Percentiles rank a stretch among this genome's conserved stretches.
Evolutionary conservation across 2,329 filamentous ascomycete genomes (phyloP).

Genomic region (Diplocarpon mali): DNA sequence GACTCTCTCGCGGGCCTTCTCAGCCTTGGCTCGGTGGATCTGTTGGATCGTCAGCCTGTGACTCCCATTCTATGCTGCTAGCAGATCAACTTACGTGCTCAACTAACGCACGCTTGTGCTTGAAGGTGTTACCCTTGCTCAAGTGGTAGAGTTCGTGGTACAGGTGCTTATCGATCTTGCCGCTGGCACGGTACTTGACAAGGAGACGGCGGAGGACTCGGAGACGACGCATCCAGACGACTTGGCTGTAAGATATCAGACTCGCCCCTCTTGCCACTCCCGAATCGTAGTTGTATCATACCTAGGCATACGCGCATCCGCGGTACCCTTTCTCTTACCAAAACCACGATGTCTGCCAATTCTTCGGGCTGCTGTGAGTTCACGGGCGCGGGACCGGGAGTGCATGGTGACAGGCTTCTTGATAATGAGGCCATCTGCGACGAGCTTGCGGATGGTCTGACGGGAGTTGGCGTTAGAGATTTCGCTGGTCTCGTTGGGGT

Average conservation of each 20-base stretch:
- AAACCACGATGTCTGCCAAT: slow-evolving; percentile 97
- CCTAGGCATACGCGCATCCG: slow-evolving; percentile 98
- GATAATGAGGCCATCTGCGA: slow-evolving; percentile 99
- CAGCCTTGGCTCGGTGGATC: slow-evolving; percentile 99
- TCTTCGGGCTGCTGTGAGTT: slow-evolving; percentile 86
- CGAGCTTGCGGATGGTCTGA: slow-evolving; percentile 99
- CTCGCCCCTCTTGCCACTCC: slow-evolving; percentile 17
- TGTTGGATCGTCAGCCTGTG: slow-evolving; percentile 32
- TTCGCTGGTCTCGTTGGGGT: slow-evolving; percentile 98
- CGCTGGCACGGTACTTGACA: slow-evolving; percentile 98
- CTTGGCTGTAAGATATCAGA: slow-evolving; percentile 53
- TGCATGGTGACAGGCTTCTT: slow-evolving; percentile 99
- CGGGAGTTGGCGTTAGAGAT: slow-evolving; percentile 99
- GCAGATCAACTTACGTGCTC: slow-evolving; percentile 77
- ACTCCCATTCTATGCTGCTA: not conserved
- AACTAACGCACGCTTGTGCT: slow-evolving; percentile 99
- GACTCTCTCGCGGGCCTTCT: slow-evolving; percentile 91
- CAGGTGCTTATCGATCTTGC: slow-evolving; percentile 99
- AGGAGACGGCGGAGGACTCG: slow-evolving; percentile 97
- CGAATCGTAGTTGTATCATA: slow-evolving; percentile 39
- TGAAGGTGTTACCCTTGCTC: slow-evolving; percentile 99
- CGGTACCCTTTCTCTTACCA: slow-evolving; percentile 99
- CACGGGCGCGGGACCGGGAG: slow-evolving; percentile 91
- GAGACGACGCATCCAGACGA: slow-evolving; percentile 99
- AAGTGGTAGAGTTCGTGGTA: slow-evolving; percentile 99